Base-by-base conservation (phyloP, 306 rosid genomes). In the Crataegus laevigata region DNA sequence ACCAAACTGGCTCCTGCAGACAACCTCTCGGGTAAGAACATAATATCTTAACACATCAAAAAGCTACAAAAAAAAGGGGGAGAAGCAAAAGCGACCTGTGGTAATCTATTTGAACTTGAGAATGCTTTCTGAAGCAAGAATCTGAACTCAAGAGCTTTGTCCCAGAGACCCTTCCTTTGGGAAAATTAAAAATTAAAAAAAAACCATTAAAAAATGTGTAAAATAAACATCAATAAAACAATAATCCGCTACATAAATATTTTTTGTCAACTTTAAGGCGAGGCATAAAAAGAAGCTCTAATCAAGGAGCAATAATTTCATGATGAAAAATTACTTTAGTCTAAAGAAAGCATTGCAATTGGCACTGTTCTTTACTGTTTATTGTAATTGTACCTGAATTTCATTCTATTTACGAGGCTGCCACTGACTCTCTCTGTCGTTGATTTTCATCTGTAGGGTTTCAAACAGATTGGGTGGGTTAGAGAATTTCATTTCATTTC, bases 111-210 rank as follows among this genome's bases (percentile, higher is more conserved):
- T 82, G 98, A 90, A 82, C 73, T 85, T 61, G 93, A 87, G 85
- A 87, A 91, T 15, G 89, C 85, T 78, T 88, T 94, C 85, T 94
- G 97, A 84, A 90, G 89, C 75, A 90, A 79, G 82, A 91, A 84
- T 68, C 97, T 87, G 58, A 94, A 81, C 87, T 88, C 98, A 38
- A 94, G 94, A 83, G 89, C 86, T 85, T 88, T 91, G 87, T 91
- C 91, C 98, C 98, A 94, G 34, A 94, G 84, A 36, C 83, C 91
- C 98, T 94, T 69, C 63, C 98, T 94, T 69, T 60, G 76, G 26
- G 11, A 38, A 34, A 38, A 66, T 30, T 40, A 84, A 81, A 54
- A 26, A n/a, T n/a, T n/a, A n/a, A n/a, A n/a, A n/a, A n/a, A n/a
- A n/a, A n/a, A n/a, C n/a, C n/a, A n/a, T n/a, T 17, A 26, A 4